Conservation (phyloP, 306 rosid species). For the Corylus heterophylla region DNA sequence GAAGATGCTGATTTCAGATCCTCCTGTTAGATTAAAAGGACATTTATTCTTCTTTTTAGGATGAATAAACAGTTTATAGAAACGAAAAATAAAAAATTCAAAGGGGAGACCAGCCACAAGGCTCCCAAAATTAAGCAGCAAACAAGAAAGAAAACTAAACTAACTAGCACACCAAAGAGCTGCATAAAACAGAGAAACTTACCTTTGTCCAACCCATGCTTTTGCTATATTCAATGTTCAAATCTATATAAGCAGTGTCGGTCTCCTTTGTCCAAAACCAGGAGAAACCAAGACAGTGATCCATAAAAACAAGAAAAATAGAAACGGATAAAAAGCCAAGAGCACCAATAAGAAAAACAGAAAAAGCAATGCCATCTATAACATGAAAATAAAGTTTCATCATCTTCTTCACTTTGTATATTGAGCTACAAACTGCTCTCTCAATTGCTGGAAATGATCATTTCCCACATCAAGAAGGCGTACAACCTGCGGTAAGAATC, state of each 20-base stretch:
- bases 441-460: slow-evolving; percentile 46
- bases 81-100: too few species aligned
- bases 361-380: slow-evolving; percentile 1
- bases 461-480: slow-evolving; percentile 77
- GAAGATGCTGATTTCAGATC: not conserved
- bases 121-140: too few species aligned
- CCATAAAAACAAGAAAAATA: not conserved
- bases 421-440: slow-evolving; percentile 47
- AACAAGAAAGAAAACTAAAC: too few species aligned
- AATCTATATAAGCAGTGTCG: not conserved
- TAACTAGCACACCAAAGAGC: too few species aligned
- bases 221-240: slow-evolving; percentile 2
- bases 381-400: not conserved
- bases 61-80: too few species aligned
- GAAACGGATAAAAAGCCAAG: not conserved
- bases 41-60: not conserved
- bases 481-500: slow-evolving; percentile 57
- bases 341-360: not conserved
- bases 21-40: not conserved
- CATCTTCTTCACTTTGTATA: slow-evolving; percentile 30
- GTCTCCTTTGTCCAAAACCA: slow-evolving; percentile 9
- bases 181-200: too few species aligned
- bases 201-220: not conserved
- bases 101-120: too few species aligned
- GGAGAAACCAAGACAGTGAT: slow-evolving; percentile 12